Base-by-base conservation (phyloP, 2,329 filamentous ascomycete genomes). In the Epichloe glyceriae region DNA sequence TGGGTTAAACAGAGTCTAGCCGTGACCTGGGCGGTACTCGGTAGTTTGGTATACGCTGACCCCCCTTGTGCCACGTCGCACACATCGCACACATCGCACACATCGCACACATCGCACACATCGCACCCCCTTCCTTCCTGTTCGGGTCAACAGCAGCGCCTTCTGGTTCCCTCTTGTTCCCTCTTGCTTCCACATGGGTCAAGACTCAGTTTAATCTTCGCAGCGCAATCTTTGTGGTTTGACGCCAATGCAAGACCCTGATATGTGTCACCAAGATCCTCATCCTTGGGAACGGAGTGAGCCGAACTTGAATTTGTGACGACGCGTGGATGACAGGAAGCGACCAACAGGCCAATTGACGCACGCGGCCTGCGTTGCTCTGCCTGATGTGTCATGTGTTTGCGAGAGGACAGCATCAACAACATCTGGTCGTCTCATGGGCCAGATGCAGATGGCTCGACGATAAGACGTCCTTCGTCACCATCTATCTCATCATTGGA, bases 91-190 rank as follows among this genome's bases (percentile, higher is more conserved):
- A n/a, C n/a, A n/a, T n/a, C n/a, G n/a, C n/a, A n/a, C n/a, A n/a
- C n/a, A 7, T 26, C 6, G 6, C 22, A 19, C 34, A 35, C 14
- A 14, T 38, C 15, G 38, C 22, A n/a, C 8, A n/a, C 46, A 8
- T 26, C 22, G 12, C 46, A 30, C 46, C 46, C 41, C 46, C 46
- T 44, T 49, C 47, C 40, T 49, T 49, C 47, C 47, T 34, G 47
- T 37, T 44, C 15, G 47, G 47, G 22, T 7, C 26, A 11, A 11
- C 26, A 30, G 26, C 26, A 11, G 3, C 26, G 8, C 26, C 10
- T 30, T 30, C 26, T 30, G 8, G 26, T 30, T 30, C 7, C 10
- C 11, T 40, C 35, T 4, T 43, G 26, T 30, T 30, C 7, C 10
- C 11, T 40, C 35, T 4, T 43, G 11, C 22, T n/a, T n/a, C 14